phyloP scores from a whole-genome alignment of 192 early-diverging fungal species.

The Backusella sp. region DNA sequence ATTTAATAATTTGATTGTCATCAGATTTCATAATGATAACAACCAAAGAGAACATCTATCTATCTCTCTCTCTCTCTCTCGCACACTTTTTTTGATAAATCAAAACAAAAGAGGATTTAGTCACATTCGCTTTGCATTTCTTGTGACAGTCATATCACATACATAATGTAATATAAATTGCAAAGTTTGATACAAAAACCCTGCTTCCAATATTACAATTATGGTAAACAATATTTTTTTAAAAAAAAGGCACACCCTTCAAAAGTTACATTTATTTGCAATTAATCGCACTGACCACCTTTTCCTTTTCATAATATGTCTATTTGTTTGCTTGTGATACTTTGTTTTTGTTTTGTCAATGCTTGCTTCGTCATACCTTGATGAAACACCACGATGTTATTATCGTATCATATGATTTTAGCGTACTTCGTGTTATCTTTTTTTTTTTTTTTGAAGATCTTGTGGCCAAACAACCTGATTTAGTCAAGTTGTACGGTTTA shows the following conservation, averaged over 20 bases:
- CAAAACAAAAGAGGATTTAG: no score
- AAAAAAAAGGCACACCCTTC: not conserved
- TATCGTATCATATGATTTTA: not conserved
- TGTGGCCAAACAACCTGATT: not conserved
- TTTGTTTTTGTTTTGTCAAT: not conserved
- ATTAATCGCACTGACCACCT: conserved; percentile 11
- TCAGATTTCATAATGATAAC: no score
- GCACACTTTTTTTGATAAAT: no score
- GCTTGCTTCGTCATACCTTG: not conserved
- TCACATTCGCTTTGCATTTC: no score
- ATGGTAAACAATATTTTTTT: no score
- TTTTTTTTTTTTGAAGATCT: not conserved
- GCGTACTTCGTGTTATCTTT: not conserved
- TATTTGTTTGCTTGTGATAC: conserved; percentile 11
- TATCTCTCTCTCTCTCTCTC: no score
- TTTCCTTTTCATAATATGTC: not conserved
- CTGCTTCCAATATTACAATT: no score
- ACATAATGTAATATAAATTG: no score
- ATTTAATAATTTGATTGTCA: no score
- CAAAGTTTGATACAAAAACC: no score
- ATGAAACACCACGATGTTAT: not conserved
- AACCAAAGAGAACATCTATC: no score
- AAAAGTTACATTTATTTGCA: not conserved
- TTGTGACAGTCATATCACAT: no score
- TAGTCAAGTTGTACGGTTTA: not conserved